Conservation (phyloP, 2,329 filamentous ascomycete species). For the Gnomoniopsis smithogilvyi region DNA sequence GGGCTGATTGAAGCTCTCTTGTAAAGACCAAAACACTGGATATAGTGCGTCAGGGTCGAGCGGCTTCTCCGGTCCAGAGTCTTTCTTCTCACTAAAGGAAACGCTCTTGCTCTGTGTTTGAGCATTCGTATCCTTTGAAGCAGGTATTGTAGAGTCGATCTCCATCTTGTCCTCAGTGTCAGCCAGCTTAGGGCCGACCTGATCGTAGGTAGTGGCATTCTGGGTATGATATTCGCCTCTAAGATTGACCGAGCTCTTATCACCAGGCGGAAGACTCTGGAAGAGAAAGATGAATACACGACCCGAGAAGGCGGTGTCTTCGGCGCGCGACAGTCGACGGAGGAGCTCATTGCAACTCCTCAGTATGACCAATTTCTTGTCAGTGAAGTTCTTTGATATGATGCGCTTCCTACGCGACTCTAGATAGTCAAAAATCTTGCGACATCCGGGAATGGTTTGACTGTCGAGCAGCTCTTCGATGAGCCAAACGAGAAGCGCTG, state of each 20-base stretch:
- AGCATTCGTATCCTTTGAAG: conserved; percentile 31
- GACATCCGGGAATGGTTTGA: conserved; percentile 89
- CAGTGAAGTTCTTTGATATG: conserved; percentile 74
- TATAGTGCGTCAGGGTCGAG: conserved; percentile 74
- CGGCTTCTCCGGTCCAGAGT: conserved; percentile 40
- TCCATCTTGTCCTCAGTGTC: conserved; percentile 58
- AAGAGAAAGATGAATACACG: conserved; percentile 98
- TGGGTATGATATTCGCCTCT: conserved; percentile 94
- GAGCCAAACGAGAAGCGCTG: conserved; percentile 81
- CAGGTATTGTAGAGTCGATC: conserved; percentile 51
- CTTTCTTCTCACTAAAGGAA: conserved; percentile 41
- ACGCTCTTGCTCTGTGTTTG: conserved; percentile 39
- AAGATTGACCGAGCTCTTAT: conserved; percentile 95
- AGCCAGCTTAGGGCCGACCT: conserved; percentile 37
- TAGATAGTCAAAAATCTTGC: conserved; percentile 88
- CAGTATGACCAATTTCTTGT: conserved; percentile 86
- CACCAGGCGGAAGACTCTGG: conserved; percentile 93
- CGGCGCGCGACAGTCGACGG: conserved; percentile 87
- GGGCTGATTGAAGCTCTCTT: conserved; percentile 88
- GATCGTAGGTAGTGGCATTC: conserved; percentile 85
- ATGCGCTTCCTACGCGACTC: conserved; percentile 90
- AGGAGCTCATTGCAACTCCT: conserved; percentile 92
- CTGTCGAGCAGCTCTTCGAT: conserved; percentile 95
- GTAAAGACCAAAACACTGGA: conserved; percentile 89
- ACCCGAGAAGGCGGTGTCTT: conserved; percentile 96